These are phyloP conservation scores for Forsythia viridissima DNA, from an alignment of 257 asterid genomes.

Conservation along the genomic window DNA sequence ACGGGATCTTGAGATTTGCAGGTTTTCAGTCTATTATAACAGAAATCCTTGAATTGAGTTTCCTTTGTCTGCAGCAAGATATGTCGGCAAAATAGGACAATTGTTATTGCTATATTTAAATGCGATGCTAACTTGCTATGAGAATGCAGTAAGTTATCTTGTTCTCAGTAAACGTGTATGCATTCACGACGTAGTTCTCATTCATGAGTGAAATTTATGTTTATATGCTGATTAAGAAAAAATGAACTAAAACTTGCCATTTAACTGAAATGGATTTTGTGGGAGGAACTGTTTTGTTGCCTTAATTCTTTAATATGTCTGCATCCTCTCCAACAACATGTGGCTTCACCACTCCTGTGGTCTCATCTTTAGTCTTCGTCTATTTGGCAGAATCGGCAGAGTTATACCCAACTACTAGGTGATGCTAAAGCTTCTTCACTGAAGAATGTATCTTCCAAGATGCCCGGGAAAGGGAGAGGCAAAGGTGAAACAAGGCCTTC, in stretches of 20 bases:
- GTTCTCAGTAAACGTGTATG: not conserved
- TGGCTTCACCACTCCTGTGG: not conserved
- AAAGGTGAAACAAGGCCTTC: conserved; percentile 58
- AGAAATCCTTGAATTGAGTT: not conserved
- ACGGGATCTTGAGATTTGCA: not conserved
- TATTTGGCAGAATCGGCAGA: conserved; percentile 74
- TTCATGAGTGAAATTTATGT: not conserved
- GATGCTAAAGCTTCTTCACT: conserved; percentile 53
- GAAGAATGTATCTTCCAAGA: conserved; percentile 43
- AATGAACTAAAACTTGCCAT: not conserved
- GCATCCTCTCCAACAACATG: not conserved
- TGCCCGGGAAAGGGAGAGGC: conserved; percentile 59
- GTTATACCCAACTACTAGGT: conserved; percentile 52
- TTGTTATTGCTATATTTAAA: not conserved
- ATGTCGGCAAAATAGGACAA: not conserved
- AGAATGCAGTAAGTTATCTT: not conserved
- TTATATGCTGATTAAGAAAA: not conserved
- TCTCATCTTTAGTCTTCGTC: conserved; percentile 7
- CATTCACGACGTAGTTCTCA: not conserved
- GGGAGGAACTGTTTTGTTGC: not conserved
- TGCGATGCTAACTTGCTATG: not conserved
- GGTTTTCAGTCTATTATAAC: not conserved
- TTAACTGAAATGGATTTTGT: not conserved
- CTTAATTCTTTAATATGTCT: not conserved
- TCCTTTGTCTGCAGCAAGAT: not conserved